Evolutionary conservation across 1,139 yeast species (phyloP), one percentile per base, ranked within the genome.

Genomic region (Maudiozyma humilis): DNA sequence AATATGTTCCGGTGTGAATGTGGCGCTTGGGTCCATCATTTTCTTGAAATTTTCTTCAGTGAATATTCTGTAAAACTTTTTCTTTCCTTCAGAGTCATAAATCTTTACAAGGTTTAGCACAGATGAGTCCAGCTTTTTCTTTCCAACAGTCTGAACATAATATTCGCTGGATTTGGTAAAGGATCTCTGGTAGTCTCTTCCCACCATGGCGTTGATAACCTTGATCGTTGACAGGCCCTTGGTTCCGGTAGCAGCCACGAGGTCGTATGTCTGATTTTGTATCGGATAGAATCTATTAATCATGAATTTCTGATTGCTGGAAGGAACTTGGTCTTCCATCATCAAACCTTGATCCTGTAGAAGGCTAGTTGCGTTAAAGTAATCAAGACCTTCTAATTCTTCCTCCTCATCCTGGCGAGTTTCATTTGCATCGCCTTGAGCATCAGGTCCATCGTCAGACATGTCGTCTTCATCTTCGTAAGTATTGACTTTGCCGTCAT

Each of bases 1-100:
- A 5, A 52, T 40, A 12, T 31, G 19, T 4, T 38, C 44, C 31
- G 33, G 37, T 2, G 42, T 20, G 2, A 20, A 16, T 14, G 38
- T 23, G 1, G 35, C 27, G 10, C 45, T 30, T 3, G 42, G 36
- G 15, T 52, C 57, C 14, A 57, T 51, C 36, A 68, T 58, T 15
- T 52, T 56, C 12, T 64, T 50, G 41, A 68, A 72, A 41, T 71
- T 65, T 3, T 63, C 58, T 35, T 69, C 68, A 0, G 82, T 72
- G 50, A 81, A 78, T 52, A 84, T 79, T 34, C 94, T 69, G 58
- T 78, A 85, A 53, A 78, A 84, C 55, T 84, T 83, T 50, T 73
- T 70, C 52, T 87, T 78, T 0, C 94, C 93, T 48, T 77, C 79
- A 51, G 79, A 79, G 55, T 84, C 93, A 47, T 79, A 76, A 23